phyloP scores from a whole-genome alignment of 2,329 filamentous ascomycete species.

The Beauveria caledonica region DNA sequence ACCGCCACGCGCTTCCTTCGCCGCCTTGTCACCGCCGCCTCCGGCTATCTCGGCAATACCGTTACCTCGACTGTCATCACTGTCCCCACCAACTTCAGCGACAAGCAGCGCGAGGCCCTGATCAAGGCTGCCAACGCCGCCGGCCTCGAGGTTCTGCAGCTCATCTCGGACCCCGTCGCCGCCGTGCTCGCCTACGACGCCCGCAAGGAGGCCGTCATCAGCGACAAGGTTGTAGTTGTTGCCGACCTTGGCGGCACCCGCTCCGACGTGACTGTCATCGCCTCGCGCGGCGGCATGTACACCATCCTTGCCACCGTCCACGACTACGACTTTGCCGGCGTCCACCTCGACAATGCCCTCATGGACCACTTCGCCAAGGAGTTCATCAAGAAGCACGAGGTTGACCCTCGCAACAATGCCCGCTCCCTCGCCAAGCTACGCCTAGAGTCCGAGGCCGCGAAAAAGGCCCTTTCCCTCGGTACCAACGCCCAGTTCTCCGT shows the following conservation, averaged over 20 bases:
- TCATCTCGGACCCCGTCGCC: conserved; percentile 85
- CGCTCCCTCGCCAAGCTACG: conserved; percentile 86
- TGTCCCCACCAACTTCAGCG: conserved; percentile 85
- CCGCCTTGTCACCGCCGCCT: conserved; percentile 72
- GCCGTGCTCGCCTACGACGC: conserved; percentile 88
- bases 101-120: conserved; percentile 77
- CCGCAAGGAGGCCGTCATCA: conserved; percentile 60
- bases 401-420: conserved; percentile 74
- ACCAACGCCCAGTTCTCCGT: conserved; percentile 86
- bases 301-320: conserved; percentile 87
- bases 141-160: conserved; percentile 81
- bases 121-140: conserved; percentile 69
- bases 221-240: conserved; percentile 86
- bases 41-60: conserved; percentile 85
- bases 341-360: conserved; percentile 79
- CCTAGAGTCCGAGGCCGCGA: conserved; percentile 81
- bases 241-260: conserved; percentile 89
- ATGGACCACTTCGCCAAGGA: conserved; percentile 98
- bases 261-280: conserved; percentile 84
- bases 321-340: conserved; percentile 89
- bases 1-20: conserved; percentile 77
- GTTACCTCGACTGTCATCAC: conserved; percentile 94
- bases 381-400: conserved; percentile 93
- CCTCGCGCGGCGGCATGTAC: conserved; percentile 91
- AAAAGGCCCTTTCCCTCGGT: conserved; percentile 85